Percentiles rank a stretch among this genome's conserved stretches.
Conservation (phyloP, 2,329 filamentous ascomycete genomes). For the Dactylonectria estremocensis region DNA sequence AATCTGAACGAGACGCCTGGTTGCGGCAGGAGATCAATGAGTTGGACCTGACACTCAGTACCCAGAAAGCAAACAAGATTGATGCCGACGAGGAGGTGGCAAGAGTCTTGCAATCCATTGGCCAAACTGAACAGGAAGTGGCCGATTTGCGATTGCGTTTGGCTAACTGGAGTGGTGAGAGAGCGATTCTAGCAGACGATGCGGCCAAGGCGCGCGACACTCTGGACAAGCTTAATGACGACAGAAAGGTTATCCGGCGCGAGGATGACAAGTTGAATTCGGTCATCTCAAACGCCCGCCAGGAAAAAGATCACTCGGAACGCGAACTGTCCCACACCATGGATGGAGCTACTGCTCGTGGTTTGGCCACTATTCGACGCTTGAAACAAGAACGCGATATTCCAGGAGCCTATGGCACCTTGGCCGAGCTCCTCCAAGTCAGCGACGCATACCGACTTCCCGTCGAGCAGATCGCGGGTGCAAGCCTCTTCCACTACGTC, state of each 20-base stretch:
- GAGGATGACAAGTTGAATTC: slow-evolving; percentile 91
- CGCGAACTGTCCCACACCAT: slow-evolving; percentile 85
- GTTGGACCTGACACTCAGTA: slow-evolving; percentile 81
- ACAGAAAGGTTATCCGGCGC: slow-evolving; percentile 88
- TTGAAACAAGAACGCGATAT: slow-evolving; percentile 86
- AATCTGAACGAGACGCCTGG: slow-evolving; percentile 89
- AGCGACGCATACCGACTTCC: slow-evolving; percentile 88
- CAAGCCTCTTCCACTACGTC: slow-evolving; percentile 94
- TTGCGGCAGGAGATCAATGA: slow-evolving; percentile 86
- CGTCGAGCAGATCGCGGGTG: slow-evolving; percentile 92
- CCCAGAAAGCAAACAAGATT: slow-evolving; percentile 86
- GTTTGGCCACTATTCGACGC: slow-evolving; percentile 87
- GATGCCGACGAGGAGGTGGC: slow-evolving; percentile 88
- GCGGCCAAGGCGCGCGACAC: slow-evolving; percentile 84
- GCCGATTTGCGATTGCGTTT: slow-evolving; percentile 79
- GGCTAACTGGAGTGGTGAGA: slow-evolving; percentile 83
- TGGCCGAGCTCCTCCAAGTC: slow-evolving; percentile 94
- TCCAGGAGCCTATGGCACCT: slow-evolving; percentile 89
- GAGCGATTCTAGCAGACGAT: slow-evolving; percentile 80
- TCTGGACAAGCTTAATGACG: slow-evolving; percentile 84
- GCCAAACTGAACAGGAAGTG: slow-evolving; percentile 80
- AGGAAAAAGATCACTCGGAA: slow-evolving; percentile 85
- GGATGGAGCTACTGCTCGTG: slow-evolving; percentile 89
- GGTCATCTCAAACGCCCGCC: slow-evolving; percentile 80
- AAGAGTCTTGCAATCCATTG: slow-evolving; percentile 79